Evolutionary conservation across 768 basidiomycete species (phyloP).

Genomic region (Roridomyces roridus): DNA sequence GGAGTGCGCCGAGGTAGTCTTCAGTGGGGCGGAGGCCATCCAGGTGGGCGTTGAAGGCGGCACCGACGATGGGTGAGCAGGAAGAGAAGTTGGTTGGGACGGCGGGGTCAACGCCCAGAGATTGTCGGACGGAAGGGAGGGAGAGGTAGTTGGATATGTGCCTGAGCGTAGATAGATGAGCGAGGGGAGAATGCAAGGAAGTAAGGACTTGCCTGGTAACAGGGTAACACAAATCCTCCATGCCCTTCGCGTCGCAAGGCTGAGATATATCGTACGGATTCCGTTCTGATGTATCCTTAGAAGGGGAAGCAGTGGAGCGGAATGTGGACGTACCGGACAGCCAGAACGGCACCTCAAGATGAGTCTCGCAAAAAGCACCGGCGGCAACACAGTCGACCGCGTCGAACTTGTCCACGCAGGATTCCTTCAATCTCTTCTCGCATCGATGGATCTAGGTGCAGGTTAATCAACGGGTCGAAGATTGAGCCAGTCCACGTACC

Average conservation of each 20-base stretch:
- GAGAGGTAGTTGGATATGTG: constrained; percentile 57
- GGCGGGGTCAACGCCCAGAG: constrained; percentile 54
- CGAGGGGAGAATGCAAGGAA: no score
- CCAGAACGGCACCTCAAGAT: constrained; percentile 54
- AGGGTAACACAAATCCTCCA: constrained; percentile 19
- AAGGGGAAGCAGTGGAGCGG: no score
- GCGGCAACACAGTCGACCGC: constrained; percentile 71
- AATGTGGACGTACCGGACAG: constrained; percentile 44
- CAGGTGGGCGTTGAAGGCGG: constrained; percentile 51
- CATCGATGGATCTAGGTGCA: constrained; percentile 70
- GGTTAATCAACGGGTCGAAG: constrained; percentile 37
- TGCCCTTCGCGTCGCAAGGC: constrained; percentile 24
- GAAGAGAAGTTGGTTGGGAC: constrained; percentile 45
- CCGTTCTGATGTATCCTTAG: constrained; percentile 33
- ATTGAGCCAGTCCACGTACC: constrained; percentile 38
- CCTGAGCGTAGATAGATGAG: constrained; percentile 35
- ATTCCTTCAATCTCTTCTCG: constrained; percentile 56
- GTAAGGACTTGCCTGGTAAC: constrained; percentile 20
- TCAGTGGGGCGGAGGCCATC: constrained; percentile 54
- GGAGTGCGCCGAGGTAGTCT: constrained; percentile 66
- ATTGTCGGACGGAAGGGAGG: constrained; percentile 47
- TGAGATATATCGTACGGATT: constrained; percentile 69
- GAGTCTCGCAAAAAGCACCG: constrained; percentile 64
- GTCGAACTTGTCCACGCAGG: constrained; percentile 73
- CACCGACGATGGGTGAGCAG: constrained; percentile 49